phyloP scores from a whole-genome alignment of 116 monocot genomes.

The Zostera marina region DNA sequence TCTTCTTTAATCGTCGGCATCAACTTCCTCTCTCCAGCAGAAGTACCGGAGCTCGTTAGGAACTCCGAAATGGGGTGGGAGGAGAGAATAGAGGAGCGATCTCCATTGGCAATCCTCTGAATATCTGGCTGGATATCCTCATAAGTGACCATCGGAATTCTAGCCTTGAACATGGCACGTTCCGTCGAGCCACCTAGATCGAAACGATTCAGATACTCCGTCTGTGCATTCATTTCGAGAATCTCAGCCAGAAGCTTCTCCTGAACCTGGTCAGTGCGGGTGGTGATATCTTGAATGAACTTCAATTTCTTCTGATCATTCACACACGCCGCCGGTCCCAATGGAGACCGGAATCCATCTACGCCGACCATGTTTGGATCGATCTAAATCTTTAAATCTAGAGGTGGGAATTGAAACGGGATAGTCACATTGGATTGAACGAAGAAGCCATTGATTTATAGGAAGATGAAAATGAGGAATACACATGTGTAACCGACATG shows the following conservation, averaged over 20 bases:
- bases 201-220: conserved; percentile 49
- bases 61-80: conserved; percentile 36
- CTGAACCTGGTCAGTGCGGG: conserved; percentile 35
- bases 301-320: conserved; percentile 44
- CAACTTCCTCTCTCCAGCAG: conserved; percentile 56
- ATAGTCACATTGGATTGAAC: no score
- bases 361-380: not conserved
- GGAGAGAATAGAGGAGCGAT: conserved; percentile 33
- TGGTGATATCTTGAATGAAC: conserved; percentile 65
- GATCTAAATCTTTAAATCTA: no score
- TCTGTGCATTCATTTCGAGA: conserved; percentile 30
- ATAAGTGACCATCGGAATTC: conserved; percentile 36
- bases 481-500: no score
- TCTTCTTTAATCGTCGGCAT: conserved; percentile 66
- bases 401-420: not conserved
- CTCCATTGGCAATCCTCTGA: conserved; percentile 42
- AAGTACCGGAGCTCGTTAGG: conserved; percentile 69
- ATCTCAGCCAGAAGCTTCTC: conserved; percentile 56
- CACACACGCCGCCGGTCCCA: conserved; percentile 36
- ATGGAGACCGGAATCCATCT: conserved; percentile 3
- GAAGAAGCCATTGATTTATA: no score
- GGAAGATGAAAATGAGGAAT: no score
- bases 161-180: conserved; percentile 13
- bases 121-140: conserved; percentile 36
- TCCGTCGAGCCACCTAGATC: conserved; percentile 14